Conservation (phyloP, 2,329 filamentous ascomycete genomes). For the Cordyceps cicadae region DNA sequence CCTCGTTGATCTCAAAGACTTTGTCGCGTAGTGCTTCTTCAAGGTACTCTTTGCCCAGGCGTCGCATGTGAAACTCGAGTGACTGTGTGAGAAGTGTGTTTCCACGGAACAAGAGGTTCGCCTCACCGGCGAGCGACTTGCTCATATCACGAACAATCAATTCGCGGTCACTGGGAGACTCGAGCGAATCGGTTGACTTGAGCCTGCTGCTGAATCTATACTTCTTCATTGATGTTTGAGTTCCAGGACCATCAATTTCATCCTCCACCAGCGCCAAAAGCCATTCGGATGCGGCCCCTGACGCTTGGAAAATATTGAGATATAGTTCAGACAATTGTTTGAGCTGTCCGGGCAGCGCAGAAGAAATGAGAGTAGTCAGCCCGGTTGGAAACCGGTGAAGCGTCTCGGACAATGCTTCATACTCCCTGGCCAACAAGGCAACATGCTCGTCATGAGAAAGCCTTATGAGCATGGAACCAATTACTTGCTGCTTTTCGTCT, state of each 20-base stretch:
- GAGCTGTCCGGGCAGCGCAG: slow-evolving; percentile 68
- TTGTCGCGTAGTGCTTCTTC: slow-evolving; percentile 81
- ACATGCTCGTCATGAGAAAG: slow-evolving; percentile 81
- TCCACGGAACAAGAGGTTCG: slow-evolving; percentile 88
- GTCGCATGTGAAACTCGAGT: slow-evolving; percentile 90
- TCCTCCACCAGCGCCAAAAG: slow-evolving; percentile 89
- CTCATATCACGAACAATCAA: slow-evolving; percentile 68
- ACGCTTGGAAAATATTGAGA: slow-evolving; percentile 92
- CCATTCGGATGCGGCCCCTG: slow-evolving; percentile 78
- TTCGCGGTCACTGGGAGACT: slow-evolving; percentile 57
- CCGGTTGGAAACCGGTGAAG: slow-evolving; percentile 78
- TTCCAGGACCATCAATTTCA: slow-evolving; percentile 89
- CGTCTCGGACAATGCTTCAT: slow-evolving; percentile 71
- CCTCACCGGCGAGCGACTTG: slow-evolving; percentile 74
- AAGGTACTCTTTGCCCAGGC: slow-evolving; percentile 85
- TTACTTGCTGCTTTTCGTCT: slow-evolving; percentile 64
- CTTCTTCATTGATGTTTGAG: slow-evolving; percentile 68
- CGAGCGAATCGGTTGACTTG: slow-evolving; percentile 61
- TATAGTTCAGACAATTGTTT: slow-evolving; percentile 77
- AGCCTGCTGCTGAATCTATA: slow-evolving; percentile 63
- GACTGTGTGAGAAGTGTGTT: slow-evolving; percentile 92
- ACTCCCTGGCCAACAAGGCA: slow-evolving; percentile 79
- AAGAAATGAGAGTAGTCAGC: slow-evolving; percentile 75
- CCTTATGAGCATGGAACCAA: slow-evolving; percentile 79
- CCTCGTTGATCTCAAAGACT: slow-evolving; percentile 79